Evolutionary conservation across 352 stramenopile species (phyloP).

Genomic region (Phytophthora crassamura): DNA sequence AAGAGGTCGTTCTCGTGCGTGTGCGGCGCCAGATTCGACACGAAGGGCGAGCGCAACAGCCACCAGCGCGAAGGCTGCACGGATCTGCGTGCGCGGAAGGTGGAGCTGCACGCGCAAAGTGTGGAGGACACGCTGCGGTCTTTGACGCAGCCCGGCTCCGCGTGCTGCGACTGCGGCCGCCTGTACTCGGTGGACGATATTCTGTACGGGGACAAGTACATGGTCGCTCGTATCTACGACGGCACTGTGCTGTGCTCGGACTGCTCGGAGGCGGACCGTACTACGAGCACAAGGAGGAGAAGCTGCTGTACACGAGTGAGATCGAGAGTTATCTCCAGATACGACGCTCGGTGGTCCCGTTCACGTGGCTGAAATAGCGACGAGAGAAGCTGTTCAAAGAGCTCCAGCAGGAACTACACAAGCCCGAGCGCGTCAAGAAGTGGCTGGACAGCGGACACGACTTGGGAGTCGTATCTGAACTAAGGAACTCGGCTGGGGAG

Average conservation of each 20-base stretch:
- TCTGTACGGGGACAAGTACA: neutral
- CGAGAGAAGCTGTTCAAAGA: slow-evolving; percentile 5
- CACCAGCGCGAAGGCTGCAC: neutral
- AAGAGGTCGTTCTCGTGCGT: neutral
- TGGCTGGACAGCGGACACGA: slow-evolving; percentile 7
- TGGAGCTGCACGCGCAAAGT: neutral
- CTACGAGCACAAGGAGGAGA: neutral
- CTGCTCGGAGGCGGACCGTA: slow-evolving; percentile 5
- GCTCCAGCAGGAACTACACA: slow-evolving; percentile 9
- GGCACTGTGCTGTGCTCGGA: slow-evolving; percentile 5
- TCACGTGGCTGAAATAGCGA: neutral
- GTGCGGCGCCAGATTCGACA: neutral
- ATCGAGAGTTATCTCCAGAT: slow-evolving; percentile 7
- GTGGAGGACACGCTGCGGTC: neutral
- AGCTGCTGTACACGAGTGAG: neutral
- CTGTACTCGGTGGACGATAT: slow-evolving; percentile 8
- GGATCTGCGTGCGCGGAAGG: neutral
- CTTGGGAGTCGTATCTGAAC: slow-evolving; percentile 13
- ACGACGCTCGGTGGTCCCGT: neutral
- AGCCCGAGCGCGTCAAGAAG: slow-evolving; percentile 4
- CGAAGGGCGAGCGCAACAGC: neutral
- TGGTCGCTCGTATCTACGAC: slow-evolving; percentile 1
- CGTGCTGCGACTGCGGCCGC: slow-evolving; percentile 1
- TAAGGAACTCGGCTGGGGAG: neutral
- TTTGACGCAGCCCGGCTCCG: neutral